phyloP scores from a whole-genome alignment of 192 early-diverging fungal species.

The Chytriomyces sp. region DNA sequence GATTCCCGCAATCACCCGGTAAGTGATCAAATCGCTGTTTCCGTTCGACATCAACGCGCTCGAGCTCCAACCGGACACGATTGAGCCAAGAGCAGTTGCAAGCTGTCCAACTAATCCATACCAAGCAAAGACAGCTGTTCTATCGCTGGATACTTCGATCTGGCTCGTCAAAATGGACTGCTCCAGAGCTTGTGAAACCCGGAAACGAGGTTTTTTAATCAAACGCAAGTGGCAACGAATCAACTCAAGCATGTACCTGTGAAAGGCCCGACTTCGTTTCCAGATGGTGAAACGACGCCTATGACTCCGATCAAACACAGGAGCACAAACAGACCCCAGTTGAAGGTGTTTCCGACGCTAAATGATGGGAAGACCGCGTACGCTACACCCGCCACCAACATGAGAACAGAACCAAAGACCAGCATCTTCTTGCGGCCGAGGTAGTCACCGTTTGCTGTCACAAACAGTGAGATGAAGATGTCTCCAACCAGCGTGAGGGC shows the following conservation, averaged over 20 bases:
- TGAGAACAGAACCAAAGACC: conserved; percentile 22
- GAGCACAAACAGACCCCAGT: neutral
- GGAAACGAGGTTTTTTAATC: too few relatives aligned
- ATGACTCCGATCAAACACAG: conserved; percentile 18
- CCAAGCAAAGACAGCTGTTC: conserved; percentile 27
- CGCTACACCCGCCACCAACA: conserved; percentile 27
- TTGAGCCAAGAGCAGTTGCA: conserved; percentile 24
- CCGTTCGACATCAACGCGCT: too few relatives aligned
- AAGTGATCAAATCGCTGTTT: conserved; percentile 55
- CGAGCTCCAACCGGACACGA: conserved; percentile 28
- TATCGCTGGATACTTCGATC: neutral
- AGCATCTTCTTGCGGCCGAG: conserved; percentile 22
- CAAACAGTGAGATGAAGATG: too few relatives aligned
- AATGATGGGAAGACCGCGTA: conserved; percentile 15
- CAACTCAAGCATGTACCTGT: too few relatives aligned
- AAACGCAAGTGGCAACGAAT: too few relatives aligned
- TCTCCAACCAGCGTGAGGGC: conserved; percentile 27
- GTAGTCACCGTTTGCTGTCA: conserved; percentile 10
- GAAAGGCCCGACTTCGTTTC: conserved; percentile 26
- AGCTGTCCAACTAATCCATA: conserved; percentile 20
- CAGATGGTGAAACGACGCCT: conserved; percentile 22
- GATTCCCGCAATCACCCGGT: conserved; percentile 59
- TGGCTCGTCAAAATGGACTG: conserved; percentile 18
- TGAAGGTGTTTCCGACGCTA: neutral
- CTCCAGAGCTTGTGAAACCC: conserved; percentile 24